These are phyloP conservation scores for Sisymbrium irio DNA, from an alignment of 345 rosid species.

Conservation along the genomic window DNA sequence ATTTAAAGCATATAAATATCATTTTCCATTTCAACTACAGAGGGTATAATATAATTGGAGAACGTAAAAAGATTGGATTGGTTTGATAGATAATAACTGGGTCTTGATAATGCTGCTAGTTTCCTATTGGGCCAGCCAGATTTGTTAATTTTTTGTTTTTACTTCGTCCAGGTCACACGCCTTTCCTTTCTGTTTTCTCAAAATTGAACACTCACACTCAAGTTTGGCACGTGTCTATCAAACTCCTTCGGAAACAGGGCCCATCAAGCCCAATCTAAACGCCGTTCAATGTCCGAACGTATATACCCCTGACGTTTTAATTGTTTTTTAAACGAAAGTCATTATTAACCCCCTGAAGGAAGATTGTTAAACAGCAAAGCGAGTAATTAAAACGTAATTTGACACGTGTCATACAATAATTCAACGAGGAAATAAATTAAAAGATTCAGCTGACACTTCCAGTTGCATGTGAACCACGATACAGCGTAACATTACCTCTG, in stretches of 20 bases:
- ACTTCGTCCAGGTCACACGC: constrained; percentile 28
- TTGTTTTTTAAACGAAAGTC: neutral
- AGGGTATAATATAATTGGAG: neutral
- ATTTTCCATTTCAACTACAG: neutral
- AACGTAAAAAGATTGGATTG: neutral
- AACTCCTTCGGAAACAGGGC: constrained; percentile 4
- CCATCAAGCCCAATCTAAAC: constrained; percentile 29
- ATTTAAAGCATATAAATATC: neutral
- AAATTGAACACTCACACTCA: constrained; percentile 11
- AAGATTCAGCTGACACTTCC: constrained; percentile 17
- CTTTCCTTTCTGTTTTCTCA: constrained; percentile 9
- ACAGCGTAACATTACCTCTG: constrained; percentile 3
- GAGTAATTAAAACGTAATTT: neutral
- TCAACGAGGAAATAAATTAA: neutral
- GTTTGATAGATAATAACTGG: neutral
- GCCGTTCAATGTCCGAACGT: constrained; percentile 18
- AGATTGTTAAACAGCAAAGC: neutral
- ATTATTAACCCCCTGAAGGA: constrained; percentile 14
- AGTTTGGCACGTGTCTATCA: constrained; percentile 9
- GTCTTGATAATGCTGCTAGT: constrained; percentile 20
- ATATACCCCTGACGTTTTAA: constrained; percentile 2
- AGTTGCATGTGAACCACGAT: constrained; percentile 25
- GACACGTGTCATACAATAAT: neutral
- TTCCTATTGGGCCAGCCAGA: constrained; percentile 27
- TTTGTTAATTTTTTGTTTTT: constrained; percentile 24